Percentiles rank a stretch among this genome's conserved stretches.
These are phyloP conservation scores for Aspergillus arachidicola DNA, from an alignment of 2,329 filamentous ascomycete genomes.

Conservation along the genomic window DNA sequence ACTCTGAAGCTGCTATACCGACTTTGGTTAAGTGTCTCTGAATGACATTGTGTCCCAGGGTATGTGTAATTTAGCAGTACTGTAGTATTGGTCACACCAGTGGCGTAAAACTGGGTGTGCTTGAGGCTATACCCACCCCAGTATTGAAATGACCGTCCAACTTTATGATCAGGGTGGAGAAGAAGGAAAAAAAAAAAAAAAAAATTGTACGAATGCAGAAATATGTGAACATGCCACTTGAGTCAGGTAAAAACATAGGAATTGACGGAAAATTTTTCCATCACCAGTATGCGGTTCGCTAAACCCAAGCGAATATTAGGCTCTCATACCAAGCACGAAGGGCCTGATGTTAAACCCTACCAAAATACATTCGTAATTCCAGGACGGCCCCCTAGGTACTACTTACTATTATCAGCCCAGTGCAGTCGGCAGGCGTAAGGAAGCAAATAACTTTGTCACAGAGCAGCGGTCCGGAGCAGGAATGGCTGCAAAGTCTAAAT, in stretches of 20 bases:
- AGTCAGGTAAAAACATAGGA: background rate
- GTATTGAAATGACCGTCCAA: slow-evolving; percentile 7
- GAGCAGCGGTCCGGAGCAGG: slow-evolving; percentile 18
- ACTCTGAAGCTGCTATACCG: background rate
- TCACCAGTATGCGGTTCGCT: background rate
- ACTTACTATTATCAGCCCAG: too few species aligned
- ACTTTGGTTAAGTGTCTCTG: slow-evolving; percentile 1
- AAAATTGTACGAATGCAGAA: background rate
- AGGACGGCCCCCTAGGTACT: background rate
- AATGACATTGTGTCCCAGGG: background rate
- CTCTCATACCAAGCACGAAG: slow-evolving; percentile 1
- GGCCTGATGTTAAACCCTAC: background rate
- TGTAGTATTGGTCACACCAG: background rate
- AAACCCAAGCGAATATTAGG: background rate
- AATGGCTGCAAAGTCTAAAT: slow-evolving; percentile 16
- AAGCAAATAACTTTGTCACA: slow-evolving; percentile 13
- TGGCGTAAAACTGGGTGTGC: background rate
- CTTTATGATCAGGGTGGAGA: slow-evolving; percentile 4
- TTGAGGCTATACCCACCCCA: background rate
- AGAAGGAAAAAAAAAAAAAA: background rate
- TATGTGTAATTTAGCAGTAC: background rate
- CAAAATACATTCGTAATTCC: background rate
- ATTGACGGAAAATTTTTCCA: slow-evolving; percentile 17
- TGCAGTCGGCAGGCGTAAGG: slow-evolving; percentile 12
- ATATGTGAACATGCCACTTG: slow-evolving; percentile 3